Evolutionary conservation across 2,329 filamentous ascomycete species (phyloP).

Genomic region (Epicoccum sorghinum): DNA sequence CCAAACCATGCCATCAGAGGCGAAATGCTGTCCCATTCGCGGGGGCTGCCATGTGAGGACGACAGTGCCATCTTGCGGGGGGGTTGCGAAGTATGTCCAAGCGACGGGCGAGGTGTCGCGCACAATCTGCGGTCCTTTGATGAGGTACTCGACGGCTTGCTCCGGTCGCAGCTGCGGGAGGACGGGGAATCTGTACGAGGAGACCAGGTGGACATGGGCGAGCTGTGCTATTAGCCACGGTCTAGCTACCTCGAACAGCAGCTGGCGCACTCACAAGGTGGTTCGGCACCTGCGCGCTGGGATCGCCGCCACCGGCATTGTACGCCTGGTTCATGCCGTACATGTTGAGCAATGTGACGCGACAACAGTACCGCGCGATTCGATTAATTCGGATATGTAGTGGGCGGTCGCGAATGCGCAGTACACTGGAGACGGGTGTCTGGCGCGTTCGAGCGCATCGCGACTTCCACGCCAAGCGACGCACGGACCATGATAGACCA

Average conservation of each 20-base stretch:
- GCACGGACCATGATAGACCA: slow-evolving; percentile 3
- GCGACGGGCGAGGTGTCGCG: slow-evolving; percentile 85
- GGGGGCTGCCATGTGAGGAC: slow-evolving; percentile 89
- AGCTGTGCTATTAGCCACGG: slow-evolving; percentile 60
- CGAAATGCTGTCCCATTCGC: slow-evolving; percentile 71
- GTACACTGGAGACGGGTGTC: slow-evolving; percentile 2
- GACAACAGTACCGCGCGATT: slow-evolving; percentile 32
- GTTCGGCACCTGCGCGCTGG: slow-evolving; percentile 44
- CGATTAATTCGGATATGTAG: background rate
- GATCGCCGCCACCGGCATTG: slow-evolving; percentile 35
- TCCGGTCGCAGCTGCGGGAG: slow-evolving; percentile 73
- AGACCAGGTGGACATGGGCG: slow-evolving; percentile 88
- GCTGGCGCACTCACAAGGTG: slow-evolving; percentile 36
- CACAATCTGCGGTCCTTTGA: slow-evolving; percentile 82
- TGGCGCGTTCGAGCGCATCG: slow-evolving; percentile 17
- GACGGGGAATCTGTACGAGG: slow-evolving; percentile 78
- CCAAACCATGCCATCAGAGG: slow-evolving; percentile 94
- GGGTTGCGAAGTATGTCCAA: slow-evolving; percentile 89
- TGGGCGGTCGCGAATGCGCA: slow-evolving; percentile 11
- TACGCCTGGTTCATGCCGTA: slow-evolving; percentile 44
- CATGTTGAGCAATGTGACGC: slow-evolving; percentile 34
- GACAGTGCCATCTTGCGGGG: slow-evolving; percentile 75
- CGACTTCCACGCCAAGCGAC: slow-evolving; percentile 10
- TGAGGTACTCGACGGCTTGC: slow-evolving; percentile 82
- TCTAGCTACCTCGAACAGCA: slow-evolving; percentile 10